Evolutionary conservation across 805 yeast genomes (phyloP), one percentile per base, ranked within the genome.

Genomic region (Saccharomycopsis synnaedendra): DNA sequence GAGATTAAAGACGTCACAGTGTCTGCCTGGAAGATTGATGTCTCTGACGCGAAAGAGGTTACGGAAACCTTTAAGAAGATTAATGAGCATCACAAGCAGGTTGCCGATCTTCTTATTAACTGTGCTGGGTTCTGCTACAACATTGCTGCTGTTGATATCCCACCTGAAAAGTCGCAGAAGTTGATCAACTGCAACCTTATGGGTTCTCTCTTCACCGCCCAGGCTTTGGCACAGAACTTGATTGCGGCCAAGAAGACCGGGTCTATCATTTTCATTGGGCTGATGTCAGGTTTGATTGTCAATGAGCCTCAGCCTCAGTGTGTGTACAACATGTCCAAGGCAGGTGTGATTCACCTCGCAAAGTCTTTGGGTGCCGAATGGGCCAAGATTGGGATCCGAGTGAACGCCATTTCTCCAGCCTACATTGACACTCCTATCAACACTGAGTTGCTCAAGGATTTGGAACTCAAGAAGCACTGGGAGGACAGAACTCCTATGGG

Each of bases 111-210:
- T 54, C 70, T 84, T 56, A 73, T 84, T 52, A 82, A 84, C 69
- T 74, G 87, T 45, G 93, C 94, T n/a, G 93, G 94, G 9, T 84
- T 80, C 68, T 81, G 88, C 60, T 88, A 84, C 64, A 84, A 84
- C 70, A 75, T 71, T 66, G 76, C 86, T 2, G 90, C 90, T 31
- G 76, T 80, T 57, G 84, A 81, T 46, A 83, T 84, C 65, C 88
- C 89, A 29, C 75, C 86, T 39, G 62, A 64, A 44, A 80, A 79
- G 58, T 85, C 87, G 44, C 85, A 80, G 56, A 74, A 73, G 39
- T 66, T 84, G 50, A 70, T 82, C 64, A 74, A 79, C 57, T 90
- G 82, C 50, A 83, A 85, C 64, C 72, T 83, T 27, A 65, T 82
- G 65, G 94, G 93, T 11, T 75, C 89, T 3, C 70, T 82, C 55